Base-by-base conservation (phyloP, 257 asterid species). In the Rehmannia glutinosa region DNA sequence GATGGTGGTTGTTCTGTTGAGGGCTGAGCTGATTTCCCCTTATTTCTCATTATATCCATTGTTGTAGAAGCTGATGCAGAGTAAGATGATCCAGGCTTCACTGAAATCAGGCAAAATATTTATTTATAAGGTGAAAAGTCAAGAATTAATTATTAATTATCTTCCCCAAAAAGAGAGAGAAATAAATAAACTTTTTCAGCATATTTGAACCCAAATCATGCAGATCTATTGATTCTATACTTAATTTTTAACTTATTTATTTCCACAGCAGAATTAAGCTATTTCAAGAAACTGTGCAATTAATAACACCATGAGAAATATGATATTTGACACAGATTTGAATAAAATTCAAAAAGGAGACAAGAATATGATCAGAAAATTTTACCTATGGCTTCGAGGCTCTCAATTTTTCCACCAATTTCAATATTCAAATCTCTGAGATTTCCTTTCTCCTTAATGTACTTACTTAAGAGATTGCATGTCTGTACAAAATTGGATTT, bases 381-480 rank as follows among this genome's bases (percentile, higher is more conserved):
- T 5, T n/a, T 78, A 89, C 96, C 79, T 60, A 70, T 53, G 36
- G 74, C 24, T 66, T 81, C 82, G 5, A 78, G 68, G 71, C 74
- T 81, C 62, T 72, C 82, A 15, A 71, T 42, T 65, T 77, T 77
- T 24, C 82, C 87, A 43, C 76, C 68, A 16, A 83, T 78, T 72
- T 78, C 87, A 32, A 82, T 76, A 69, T 80, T 82, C 73, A 89
- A 81, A 78, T 84, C 86, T 62, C 64, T 78, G 43, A 89, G 56
- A 21, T 38, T 66, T 11, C 90, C 89, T 72, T 81, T 84, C 59
- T 84, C 86, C 70, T 86, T 89, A 24, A 89, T 81, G 66, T 64
- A 89, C 64, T 69, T 86, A 68, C 92, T 84, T 66, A 89, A 70
- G 7, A 83, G 91, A 63, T 84, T 86, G 74, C 95, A 89, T 19